phyloP scores from a whole-genome alignment of 345 rosid genomes.

The Orychophragmus violaceus region DNA sequence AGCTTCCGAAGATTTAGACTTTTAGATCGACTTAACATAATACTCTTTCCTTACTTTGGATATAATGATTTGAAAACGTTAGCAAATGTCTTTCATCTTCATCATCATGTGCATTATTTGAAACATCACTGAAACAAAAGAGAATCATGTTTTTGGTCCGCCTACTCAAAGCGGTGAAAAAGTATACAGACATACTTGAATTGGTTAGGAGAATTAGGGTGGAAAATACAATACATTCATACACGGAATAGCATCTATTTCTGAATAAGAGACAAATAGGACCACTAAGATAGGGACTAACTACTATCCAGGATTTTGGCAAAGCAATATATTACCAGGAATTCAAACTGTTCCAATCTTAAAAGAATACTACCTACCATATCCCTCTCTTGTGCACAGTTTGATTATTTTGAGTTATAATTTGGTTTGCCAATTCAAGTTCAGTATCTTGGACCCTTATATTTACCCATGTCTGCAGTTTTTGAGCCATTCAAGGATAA shows the following conservation, averaged over 20 bases:
- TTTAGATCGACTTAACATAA: background rate
- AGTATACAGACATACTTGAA: background rate
- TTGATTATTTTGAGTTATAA: background rate
- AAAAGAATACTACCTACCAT: background rate
- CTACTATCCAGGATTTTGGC: background rate
- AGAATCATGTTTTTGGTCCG: background rate
- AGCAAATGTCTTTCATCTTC: background rate
- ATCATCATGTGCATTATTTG: background rate
- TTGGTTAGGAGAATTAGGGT: background rate
- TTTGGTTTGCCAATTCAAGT: background rate
- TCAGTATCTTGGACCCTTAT: background rate
- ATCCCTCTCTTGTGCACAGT: background rate
- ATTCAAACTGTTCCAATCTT: background rate
- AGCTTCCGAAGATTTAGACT: background rate
- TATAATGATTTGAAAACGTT: background rate
- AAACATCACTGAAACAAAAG: background rate
- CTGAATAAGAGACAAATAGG: background rate
- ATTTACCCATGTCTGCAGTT: slow-evolving; percentile 42
- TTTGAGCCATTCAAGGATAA: slow-evolving; percentile 95
- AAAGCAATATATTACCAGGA: background rate
- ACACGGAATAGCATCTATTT: background rate
- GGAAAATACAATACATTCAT: background rate
- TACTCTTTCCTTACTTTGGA: background rate
- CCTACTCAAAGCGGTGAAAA: background rate
- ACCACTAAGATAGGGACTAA: background rate